Base-by-base conservation (phyloP, 192 early-diverging fungal genomes). In the Umbelopsis sp. region DNA sequence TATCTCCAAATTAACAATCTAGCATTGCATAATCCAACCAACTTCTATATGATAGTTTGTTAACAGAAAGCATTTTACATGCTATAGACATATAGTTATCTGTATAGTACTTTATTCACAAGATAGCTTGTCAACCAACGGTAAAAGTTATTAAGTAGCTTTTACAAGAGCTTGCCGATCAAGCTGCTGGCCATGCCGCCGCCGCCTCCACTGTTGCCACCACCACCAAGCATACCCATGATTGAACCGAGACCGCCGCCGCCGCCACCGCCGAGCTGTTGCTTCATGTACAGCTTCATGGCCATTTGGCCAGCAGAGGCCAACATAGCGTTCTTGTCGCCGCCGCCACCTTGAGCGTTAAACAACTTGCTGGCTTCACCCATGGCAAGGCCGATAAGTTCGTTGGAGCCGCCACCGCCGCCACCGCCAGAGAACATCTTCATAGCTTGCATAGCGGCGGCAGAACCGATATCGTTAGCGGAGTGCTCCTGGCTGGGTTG, bases 361-460 rank as follows among this genome's bases (percentile, higher is more conserved):
- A 75, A 70, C 16, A 79, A 64, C 20, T 79, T 79, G 52, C 49
- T 79, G 45, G 74, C 78, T 70, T 79, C 78, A 23, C 73, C 69
- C 78, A 79, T 79, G 27, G 78, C 78, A 49, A 79, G 52, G 47
- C 78, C 78, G 23, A 79, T 72, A 21, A 79, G 37, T 22, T 74
- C 65, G 25, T 45, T 69, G 37, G 49, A 55, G 18, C 70, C 47
- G 41, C 46, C 58, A 9, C 70, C 70, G 10, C 67, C 67, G 21
- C 73, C 67, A 46, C 64, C 49, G 50, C 64, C 44, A 44, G 67
- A 53, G 64, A 75, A 75, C 69, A 68, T 71, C 68, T 75, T 74
- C 61, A 79, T 72, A 15, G 78, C 78, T 46, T 79, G 78, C 30
- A 79, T 30, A 51, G 78, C 78, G 25, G 78, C 78, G 35, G 78